Evolutionary conservation across 2,329 filamentous ascomycete species (phyloP), one percentile per base, ranked within the genome.

Genomic region (Colletotrichum sp.): DNA sequence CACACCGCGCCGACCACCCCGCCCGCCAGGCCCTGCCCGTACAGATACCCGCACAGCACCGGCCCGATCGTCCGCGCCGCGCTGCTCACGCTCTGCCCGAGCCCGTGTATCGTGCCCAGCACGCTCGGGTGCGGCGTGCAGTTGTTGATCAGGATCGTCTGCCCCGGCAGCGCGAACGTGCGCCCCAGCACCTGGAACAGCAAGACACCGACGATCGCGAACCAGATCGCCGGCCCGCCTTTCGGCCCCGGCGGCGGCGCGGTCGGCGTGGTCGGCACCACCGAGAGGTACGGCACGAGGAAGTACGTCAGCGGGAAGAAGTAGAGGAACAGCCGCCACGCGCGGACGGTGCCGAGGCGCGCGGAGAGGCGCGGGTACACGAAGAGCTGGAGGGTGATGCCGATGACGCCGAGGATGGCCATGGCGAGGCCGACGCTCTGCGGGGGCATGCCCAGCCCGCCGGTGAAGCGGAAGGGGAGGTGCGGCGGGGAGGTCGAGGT

Each of bases 361-460:
- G 88, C 86, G 62, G 94, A 94, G 21, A 95, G 85, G 34, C 85
- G 84, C 2, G 94, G 94, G 81, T 96, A 96, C 12, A 95, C 84
- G 65, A 94, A 86, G 13, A 95, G 89, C 81, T 96, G 94, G 61
- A 97, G 86, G 0, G 88, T 85, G 48, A 97, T 93, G n/a, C 95
- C 95, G 58, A 96, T 92, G 64, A 91, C 84, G 10, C 95, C 95
- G 18, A 97, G 89, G 67, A 94, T 92, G 4, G 94, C 92, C 86
- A 96, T 95, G 6, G 94, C 94, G 58, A 94, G 85, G n/a, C 95
- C 95, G 36, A 97, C 93, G 4, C 91, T 90, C 2, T 90, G 88
- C 0, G 94, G 92, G 1, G 91, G 90, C 68, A 97, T 89, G n/a
- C 94, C 94, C 1, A 97, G 87, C 3, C 95, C 95, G 32, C 95